Evolutionary conservation across 2,329 filamentous ascomycete species (phyloP).

Genomic region (Fonsecaea monophora): DNA sequence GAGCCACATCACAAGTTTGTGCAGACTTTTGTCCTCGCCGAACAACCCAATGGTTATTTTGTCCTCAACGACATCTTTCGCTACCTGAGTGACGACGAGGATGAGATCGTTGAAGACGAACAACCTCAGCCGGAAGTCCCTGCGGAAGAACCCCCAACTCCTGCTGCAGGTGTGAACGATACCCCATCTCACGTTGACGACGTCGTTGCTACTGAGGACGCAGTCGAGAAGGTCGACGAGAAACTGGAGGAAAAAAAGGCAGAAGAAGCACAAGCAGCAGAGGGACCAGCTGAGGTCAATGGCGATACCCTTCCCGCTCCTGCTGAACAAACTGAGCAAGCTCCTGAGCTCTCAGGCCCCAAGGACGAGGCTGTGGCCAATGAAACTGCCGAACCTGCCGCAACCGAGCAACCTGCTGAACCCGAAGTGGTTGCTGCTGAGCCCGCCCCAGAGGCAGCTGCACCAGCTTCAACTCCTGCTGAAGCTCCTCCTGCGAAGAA

Average conservation of each 20-base stretch:
- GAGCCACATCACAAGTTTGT: conserved; percentile 93
- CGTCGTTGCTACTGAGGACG: conserved; percentile 47
- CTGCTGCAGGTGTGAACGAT: conserved; percentile 52
- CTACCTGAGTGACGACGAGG: conserved; percentile 83
- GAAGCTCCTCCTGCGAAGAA: conserved; percentile 61
- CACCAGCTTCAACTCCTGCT: conserved; percentile 52
- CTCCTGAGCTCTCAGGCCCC: conserved; percentile 19
- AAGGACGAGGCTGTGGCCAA: conserved; percentile 30
- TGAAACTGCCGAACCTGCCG: conserved; percentile 64
- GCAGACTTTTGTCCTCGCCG: conserved; percentile 95
- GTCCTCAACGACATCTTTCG: conserved; percentile 98
- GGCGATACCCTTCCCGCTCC: conserved; percentile 51
- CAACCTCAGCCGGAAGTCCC: conserved; percentile 42
- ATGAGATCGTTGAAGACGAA: conserved; percentile 59
- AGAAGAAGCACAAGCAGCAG: conserved; percentile 43
- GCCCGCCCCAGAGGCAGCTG: conserved; percentile 49
- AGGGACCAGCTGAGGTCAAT: conserved; percentile 52
- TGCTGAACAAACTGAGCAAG: conserved; percentile 48
- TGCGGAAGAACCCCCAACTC: conserved; percentile 42
- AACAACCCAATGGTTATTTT: conserved; percentile 96
- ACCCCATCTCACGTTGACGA: conserved; percentile 50
- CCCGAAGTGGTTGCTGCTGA: conserved; percentile 54
- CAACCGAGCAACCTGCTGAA: conserved; percentile 25
- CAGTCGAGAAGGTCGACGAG: conserved; percentile 69
- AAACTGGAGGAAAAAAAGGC: conserved; percentile 69